A percentile compares a stretch with the other conserved stretches of the same genome.
Evolutionary conservation across 2,329 filamentous ascomycete species (phyloP).

Genomic region (Ascosphaera apis): DNA sequence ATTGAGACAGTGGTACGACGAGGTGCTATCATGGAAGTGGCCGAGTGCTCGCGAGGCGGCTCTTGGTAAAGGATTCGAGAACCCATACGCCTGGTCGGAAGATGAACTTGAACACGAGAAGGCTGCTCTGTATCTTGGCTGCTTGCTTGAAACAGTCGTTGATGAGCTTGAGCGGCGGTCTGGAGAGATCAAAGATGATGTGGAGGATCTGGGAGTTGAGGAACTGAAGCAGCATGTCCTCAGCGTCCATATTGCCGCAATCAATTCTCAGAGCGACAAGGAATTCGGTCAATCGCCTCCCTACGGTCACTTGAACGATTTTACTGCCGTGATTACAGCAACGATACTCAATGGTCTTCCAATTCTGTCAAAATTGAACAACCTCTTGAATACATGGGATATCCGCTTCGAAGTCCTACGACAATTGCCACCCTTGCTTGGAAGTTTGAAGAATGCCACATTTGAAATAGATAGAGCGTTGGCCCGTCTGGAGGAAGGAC

Average conservation of each 20-base stretch:
- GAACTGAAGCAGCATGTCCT: slow-evolving; percentile 78
- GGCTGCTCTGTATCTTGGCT: slow-evolving; percentile 38
- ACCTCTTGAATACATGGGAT: slow-evolving; percentile 55
- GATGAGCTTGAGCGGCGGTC: slow-evolving; percentile 47
- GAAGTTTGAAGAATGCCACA: slow-evolving; percentile 29
- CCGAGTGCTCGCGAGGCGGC: slow-evolving; percentile 17
- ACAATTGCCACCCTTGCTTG: slow-evolving; percentile 45
- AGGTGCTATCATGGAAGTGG: slow-evolving; percentile 38
- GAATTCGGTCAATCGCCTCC: slow-evolving; percentile 12
- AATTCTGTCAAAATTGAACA: slow-evolving; percentile 48
- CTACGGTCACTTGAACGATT: slow-evolving; percentile 60
- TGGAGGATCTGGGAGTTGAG: slow-evolving; percentile 27
- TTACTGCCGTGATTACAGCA: slow-evolving; percentile 73
- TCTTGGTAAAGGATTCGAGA: slow-evolving; percentile 18
- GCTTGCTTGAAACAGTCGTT: slow-evolving; percentile 41
- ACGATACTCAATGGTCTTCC: slow-evolving; percentile 80
- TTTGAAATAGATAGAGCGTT: slow-evolving; percentile 14
- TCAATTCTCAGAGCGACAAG: background rate
- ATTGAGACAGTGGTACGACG: slow-evolving; percentile 33
- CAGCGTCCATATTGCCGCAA: slow-evolving; percentile 42
- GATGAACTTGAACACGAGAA: slow-evolving; percentile 8
- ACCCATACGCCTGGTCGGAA: background rate
- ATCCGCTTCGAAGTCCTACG: slow-evolving; percentile 52
- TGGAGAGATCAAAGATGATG: slow-evolving; percentile 40
- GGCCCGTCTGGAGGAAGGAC: slow-evolving; percentile 9